Base-by-base conservation (phyloP, 2,329 filamentous ascomycete species). In the Penicillium crustosum region DNA sequence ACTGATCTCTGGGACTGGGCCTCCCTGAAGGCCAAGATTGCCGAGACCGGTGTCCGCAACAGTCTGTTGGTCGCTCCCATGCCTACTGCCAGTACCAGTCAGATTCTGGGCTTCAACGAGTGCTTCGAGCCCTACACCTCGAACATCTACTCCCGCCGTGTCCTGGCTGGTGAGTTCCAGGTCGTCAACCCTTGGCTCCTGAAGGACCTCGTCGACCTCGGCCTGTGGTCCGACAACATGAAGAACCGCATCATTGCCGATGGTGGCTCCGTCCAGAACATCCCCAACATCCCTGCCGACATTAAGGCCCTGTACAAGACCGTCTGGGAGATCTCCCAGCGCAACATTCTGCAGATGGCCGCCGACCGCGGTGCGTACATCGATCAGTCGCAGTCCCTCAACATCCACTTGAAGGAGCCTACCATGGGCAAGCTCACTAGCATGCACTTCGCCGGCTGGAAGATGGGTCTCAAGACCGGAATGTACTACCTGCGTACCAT, bases 401-500 rank as follows among this genome's bases (percentile, higher is more conserved):
- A 99, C 84, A 97, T 99, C 68, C 94, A 99, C 83, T 92, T 99
- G 89, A 96, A 95, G 78, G 93, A 97, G 72, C 94, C 94, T 42
- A 96, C 93, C 51, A 97, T 99, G 93, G 94, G 94, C 80, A 99
- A 99, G 85, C 96, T 99, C 77, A 99, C 94, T 59, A 94, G 89
- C 77, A 99, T 99, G 94, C 94, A 99, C 82, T 99, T 99, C 74
- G 86, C 94, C 49, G 94, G 94, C 69, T 99, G 94, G 94, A 99
- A 97, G 84, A 88, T 97, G 66, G 94, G 94, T 72, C 86, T 99
- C 68, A 99, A 99, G 89, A 99, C 94, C 36, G 94, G 94, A 82
- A 97, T 99, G 94, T 99, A 99, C 87, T 99, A 99, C 80, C 88
- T 99, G 68, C 91, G 94, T 70, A 99, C 94, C 48, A 94, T 96